These are phyloP conservation scores for Pseudocercospora vitis DNA, from an alignment of 2,329 filamentous ascomycete species.

Conservation along the genomic window DNA sequence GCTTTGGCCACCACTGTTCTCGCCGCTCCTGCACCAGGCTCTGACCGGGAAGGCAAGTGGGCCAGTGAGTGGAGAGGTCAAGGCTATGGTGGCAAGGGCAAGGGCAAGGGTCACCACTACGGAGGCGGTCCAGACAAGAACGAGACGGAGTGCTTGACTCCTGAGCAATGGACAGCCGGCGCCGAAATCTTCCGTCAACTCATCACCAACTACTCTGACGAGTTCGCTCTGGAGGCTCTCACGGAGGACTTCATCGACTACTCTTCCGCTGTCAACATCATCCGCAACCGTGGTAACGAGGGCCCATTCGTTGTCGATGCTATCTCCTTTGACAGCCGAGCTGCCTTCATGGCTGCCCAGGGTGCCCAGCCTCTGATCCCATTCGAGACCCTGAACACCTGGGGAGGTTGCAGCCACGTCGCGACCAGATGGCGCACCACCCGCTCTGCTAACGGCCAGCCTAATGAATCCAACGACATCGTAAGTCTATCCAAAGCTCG, in stretches of 20 bases:
- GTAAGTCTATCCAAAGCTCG: no score
- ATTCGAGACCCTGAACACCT: slow-evolving; percentile 35
- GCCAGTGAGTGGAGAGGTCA: slow-evolving; percentile 21
- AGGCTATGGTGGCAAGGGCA: slow-evolving; percentile 26
- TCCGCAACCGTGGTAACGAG: slow-evolving; percentile 32
- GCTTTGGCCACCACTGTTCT: slow-evolving; percentile 22
- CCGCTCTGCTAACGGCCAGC: slow-evolving; percentile 29
- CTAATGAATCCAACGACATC: slow-evolving; percentile 31
- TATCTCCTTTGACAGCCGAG: slow-evolving; percentile 30
- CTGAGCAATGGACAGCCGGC: slow-evolving; percentile 27
- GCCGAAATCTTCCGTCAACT: slow-evolving; percentile 35
- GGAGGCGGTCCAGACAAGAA: neutral
- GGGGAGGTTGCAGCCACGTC: slow-evolving; percentile 31
- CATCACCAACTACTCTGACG: slow-evolving; percentile 35
- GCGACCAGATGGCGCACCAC: slow-evolving; percentile 33
- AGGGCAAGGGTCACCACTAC: slow-evolving; percentile 20
- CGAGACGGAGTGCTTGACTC: slow-evolving; percentile 26
- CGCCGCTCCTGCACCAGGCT: slow-evolving; percentile 24
- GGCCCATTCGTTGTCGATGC: slow-evolving; percentile 30
- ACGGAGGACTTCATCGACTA: slow-evolving; percentile 37
- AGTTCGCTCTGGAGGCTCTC: slow-evolving; percentile 31
- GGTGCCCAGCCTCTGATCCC: slow-evolving; percentile 34
- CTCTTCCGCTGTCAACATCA: slow-evolving; percentile 36
- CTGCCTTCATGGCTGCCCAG: slow-evolving; percentile 34
- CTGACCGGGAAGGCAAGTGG: slow-evolving; percentile 11